Base-by-base conservation (phyloP, 23 red algal genomes). In the Pyropia haitanensis region DNA sequence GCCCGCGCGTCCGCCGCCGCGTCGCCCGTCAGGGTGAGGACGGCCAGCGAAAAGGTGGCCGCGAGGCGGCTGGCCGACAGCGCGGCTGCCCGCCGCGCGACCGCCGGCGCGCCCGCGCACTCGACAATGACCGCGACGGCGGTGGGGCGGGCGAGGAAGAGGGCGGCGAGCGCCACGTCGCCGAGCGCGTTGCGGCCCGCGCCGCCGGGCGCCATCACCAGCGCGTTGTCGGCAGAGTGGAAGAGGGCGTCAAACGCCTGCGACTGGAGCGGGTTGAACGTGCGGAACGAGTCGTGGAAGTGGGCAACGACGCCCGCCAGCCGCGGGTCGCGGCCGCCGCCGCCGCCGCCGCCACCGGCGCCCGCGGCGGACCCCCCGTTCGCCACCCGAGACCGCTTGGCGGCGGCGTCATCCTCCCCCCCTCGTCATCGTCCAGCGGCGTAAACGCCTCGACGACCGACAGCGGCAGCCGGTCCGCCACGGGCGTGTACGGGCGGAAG, bases 191-290 rank as follows among this genome's bases (percentile, higher is more conserved):
- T 63, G 27, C 83, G 61, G 23, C 87, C 93, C 9, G 66, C 58
- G 13, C 81, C 85, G 19, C 85, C 71, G 29, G 87, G 85, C 7
- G 75, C 70, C 30, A 61, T 79, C 25, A 97, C 62, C 9, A 97
- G 71, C 70, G 69, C n/a, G 64, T 88, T 87, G 21, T 50, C 76
- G 64, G 90, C 80, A 7, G 79, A 75, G 14, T 90, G 85, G 54
- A 82, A 90, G 9, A 90, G 49, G 39, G 72, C 59, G 44, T 78
- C 74, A 86, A 89, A 97, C 0, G 73, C 22, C 60, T 97, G 93
- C n/a, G 85, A 75, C 70, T 97, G 93, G 12, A 97, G 28, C 12
- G 73, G 61, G 34, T 75, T 87, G 15, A 90, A 76, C n/a, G 81
- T 55, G 59, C 63, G 15, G 18, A 71, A 75, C 12, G 50, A 44